phyloP scores from a whole-genome alignment of 2,329 filamentous ascomycete genomes.

The Pseudogymnoascus sp. region DNA sequence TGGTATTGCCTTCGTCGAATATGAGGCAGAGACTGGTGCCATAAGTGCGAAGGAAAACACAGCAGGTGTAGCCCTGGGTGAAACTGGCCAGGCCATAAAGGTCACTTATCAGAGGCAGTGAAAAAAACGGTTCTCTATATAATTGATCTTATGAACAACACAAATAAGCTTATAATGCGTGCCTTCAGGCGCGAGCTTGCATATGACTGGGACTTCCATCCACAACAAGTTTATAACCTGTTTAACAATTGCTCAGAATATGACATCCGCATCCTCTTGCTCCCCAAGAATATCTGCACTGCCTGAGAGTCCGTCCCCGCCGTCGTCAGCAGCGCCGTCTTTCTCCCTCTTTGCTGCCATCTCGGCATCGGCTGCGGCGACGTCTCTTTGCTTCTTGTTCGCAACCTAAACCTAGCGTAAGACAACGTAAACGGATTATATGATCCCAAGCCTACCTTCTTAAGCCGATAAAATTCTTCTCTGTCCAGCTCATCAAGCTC shows the following conservation, averaged over 20 bases:
- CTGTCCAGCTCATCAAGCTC: conserved; percentile 95
- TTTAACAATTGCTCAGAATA: conserved; percentile 49
- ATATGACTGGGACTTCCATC: neutral
- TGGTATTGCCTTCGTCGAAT: conserved; percentile 94
- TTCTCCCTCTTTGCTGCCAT: conserved; percentile 63
- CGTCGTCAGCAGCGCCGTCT: conserved; percentile 32
- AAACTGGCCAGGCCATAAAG: conserved; percentile 70
- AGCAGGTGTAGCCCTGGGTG: conserved; percentile 71
- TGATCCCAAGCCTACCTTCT: conserved; percentile 52
- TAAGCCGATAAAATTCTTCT: conserved; percentile 95
- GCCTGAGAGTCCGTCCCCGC: conserved; percentile 34
- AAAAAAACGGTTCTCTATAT: neutral
- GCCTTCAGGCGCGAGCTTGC: neutral
- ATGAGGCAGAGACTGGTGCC: conserved; percentile 80
- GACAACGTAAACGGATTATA: neutral
- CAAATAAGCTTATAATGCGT: neutral
- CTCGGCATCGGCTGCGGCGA: conserved; percentile 62
- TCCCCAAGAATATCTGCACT: conserved; percentile 62
- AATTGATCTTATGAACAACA: neutral
- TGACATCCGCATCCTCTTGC: conserved; percentile 75
- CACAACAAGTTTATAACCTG: neutral
- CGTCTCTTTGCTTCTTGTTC: conserved; percentile 73
- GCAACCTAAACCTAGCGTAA: conserved; percentile 45
- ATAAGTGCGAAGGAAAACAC: conserved; percentile 93
- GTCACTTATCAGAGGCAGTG: conserved; percentile 93